These are phyloP conservation scores for Trametes cinnabarina DNA, from an alignment of 768 basidiomycete species.

Conservation along the genomic window DNA sequence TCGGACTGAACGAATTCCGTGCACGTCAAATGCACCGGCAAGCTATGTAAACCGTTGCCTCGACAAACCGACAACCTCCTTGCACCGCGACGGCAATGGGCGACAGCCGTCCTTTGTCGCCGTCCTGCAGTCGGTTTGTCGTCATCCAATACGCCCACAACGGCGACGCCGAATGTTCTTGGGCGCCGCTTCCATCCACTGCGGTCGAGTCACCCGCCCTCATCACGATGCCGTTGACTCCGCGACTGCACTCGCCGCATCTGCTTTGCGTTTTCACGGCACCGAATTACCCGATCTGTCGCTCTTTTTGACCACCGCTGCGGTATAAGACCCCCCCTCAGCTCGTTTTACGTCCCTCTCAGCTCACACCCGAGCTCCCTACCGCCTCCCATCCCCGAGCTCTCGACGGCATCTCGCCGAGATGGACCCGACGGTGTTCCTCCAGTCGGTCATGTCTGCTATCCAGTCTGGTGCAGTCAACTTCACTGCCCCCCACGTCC, in stretches of 20 bases:
- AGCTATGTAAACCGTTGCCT: background rate
- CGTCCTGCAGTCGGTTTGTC: background rate
- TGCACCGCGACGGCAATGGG: background rate
- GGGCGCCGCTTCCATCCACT: background rate
- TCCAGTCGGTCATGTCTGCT: conserved; percentile 15
- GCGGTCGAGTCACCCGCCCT: background rate
- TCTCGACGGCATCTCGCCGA: too few species aligned
- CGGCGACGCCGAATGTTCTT: background rate
- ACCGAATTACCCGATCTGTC: background rate
- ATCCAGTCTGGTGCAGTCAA: conserved; percentile 14
- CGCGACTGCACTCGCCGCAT: background rate
- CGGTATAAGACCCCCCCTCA: background rate
- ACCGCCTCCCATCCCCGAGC: background rate
- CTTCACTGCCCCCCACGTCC: background rate
- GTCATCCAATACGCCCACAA: background rate
- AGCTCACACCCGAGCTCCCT: background rate
- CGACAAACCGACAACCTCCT: background rate
- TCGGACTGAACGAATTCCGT: too few species aligned
- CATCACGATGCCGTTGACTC: background rate
- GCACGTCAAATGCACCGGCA: background rate
- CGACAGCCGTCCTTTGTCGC: background rate
- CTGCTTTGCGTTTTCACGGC: background rate
- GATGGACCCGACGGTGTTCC: conserved; percentile 14
- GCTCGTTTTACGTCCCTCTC: background rate
- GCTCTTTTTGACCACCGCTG: background rate